These are phyloP conservation scores for Myrica gale DNA, from an alignment of 306 rosid species.

Conservation along the genomic window DNA sequence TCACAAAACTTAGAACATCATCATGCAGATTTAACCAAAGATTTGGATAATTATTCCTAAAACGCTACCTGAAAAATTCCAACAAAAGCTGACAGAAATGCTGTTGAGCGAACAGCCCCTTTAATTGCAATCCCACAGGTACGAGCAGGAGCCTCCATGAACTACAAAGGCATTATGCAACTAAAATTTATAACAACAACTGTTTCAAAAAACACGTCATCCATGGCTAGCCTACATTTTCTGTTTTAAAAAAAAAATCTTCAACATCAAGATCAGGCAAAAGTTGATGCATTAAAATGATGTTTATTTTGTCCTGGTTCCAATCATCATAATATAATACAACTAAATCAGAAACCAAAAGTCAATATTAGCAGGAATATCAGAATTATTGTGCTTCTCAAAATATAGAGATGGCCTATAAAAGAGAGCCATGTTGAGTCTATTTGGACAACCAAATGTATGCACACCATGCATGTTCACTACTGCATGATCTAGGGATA, in stretches of 20 bases:
- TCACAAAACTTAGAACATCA: constrained; percentile 23
- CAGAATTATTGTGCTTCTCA: background rate
- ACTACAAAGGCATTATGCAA: constrained; percentile 48
- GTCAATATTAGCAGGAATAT: background rate
- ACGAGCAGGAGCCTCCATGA: constrained; percentile 74
- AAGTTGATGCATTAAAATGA: background rate
- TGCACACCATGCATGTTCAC: background rate
- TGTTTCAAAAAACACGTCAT: background rate
- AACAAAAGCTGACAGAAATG: constrained; percentile 91
- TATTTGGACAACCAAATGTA: background rate
- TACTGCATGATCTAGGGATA: background rate
- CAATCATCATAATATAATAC: background rate
- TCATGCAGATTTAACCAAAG: constrained; percentile 20
- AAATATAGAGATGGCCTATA: background rate
- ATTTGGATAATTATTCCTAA: constrained; percentile 18
- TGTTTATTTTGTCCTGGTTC: background rate
- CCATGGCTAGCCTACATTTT: background rate
- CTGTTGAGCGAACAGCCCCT: constrained; percentile 78
- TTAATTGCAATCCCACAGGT: constrained; percentile 74
- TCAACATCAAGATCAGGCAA: background rate
- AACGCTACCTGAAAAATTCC: constrained; percentile 80
- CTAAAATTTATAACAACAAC: constrained; percentile 13
- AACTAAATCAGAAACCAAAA: background rate
- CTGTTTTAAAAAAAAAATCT: background rate
- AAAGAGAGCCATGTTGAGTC: background rate